Evolutionary conservation across 768 basidiomycete genomes (phyloP).

Genomic region (Kwoniella sp.): DNA sequence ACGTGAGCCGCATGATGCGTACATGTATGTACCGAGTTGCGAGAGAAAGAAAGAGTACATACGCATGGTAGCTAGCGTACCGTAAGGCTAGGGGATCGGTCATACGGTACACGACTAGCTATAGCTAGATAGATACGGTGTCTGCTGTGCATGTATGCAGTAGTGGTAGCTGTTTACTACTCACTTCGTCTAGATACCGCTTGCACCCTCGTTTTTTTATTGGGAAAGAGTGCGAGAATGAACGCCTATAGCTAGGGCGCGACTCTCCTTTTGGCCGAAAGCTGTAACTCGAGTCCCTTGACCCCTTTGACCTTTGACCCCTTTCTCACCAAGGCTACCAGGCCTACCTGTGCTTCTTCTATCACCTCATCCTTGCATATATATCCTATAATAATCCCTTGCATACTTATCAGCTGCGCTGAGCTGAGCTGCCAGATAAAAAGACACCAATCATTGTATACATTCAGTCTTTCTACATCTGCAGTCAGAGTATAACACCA

Average conservation of each 20-base stretch:
- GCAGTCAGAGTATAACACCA: background rate
- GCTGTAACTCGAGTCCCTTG: no score
- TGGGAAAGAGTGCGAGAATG: background rate
- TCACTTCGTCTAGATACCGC: background rate
- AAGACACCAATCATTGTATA: background rate
- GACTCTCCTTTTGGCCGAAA: no score
- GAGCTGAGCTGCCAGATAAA: background rate
- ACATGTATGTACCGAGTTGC: background rate
- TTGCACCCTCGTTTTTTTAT: background rate
- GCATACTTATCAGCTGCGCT: background rate
- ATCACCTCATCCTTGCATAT: no score
- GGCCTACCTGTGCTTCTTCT: no score
- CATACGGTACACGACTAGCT: background rate
- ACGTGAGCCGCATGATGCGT: no score
- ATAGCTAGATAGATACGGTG: no score
- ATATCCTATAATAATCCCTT: background rate
- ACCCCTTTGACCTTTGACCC: no score
- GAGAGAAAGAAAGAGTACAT: background rate
- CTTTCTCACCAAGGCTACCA: background rate
- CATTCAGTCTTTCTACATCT: background rate
- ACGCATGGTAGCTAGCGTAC: background rate
- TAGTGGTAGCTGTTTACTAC: no score
- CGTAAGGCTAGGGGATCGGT: background rate
- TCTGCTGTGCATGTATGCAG: no score
- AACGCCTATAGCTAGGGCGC: background rate